Evolutionary conservation across 805 yeast genomes (phyloP).

Genomic region (Metschnikowia noctiluminum): DNA sequence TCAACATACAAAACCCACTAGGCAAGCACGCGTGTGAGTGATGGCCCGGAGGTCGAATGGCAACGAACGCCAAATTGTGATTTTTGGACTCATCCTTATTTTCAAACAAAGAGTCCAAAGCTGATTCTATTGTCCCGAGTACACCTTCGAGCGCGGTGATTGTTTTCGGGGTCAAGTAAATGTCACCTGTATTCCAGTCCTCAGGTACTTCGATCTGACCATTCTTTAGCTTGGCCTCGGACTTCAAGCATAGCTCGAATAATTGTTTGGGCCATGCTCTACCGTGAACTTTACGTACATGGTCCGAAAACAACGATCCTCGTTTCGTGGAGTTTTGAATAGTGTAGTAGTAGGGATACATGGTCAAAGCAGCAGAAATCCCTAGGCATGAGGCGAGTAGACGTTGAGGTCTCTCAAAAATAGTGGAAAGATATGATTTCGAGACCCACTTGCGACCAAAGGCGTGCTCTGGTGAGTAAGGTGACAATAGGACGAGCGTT

Average conservation of each 20-base stretch:
- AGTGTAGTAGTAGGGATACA: conserved; percentile 59
- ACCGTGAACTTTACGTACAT: conserved; percentile 72
- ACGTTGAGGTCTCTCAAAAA: conserved; percentile 82
- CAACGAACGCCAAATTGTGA: conserved; percentile 54
- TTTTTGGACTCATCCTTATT: conserved; percentile 18
- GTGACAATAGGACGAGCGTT: conserved; percentile 63
- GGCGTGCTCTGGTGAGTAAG: conserved; percentile 65
- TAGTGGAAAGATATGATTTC: conserved; percentile 59
- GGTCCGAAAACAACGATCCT: conserved; percentile 51
- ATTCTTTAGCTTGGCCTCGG: conserved; percentile 50
- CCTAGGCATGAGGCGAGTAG: conserved; percentile 76
- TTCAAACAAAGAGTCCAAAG: conserved; percentile 48
- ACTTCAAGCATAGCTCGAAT: conserved; percentile 53
- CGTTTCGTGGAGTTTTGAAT: conserved; percentile 45
- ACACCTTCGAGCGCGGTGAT: conserved; percentile 72
- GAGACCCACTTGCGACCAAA: conserved; percentile 78
- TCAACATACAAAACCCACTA: conserved; percentile 77
- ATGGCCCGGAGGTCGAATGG: conserved; percentile 82
- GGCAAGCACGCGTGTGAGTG: conserved; percentile 84
- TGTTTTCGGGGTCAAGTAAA: conserved; percentile 65
- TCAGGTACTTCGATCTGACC: conserved; percentile 72
- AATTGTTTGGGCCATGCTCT: conserved; percentile 64
- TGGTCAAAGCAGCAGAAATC: conserved; percentile 67
- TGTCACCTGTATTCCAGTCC: conserved; percentile 81
- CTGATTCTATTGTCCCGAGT: conserved; percentile 70